A percentile compares a stretch with the other conserved stretches of the same genome.
Evolutionary conservation across 495 filamentous ascomycete species (phyloP).

Genomic region (Haplographium delicatum): DNA sequence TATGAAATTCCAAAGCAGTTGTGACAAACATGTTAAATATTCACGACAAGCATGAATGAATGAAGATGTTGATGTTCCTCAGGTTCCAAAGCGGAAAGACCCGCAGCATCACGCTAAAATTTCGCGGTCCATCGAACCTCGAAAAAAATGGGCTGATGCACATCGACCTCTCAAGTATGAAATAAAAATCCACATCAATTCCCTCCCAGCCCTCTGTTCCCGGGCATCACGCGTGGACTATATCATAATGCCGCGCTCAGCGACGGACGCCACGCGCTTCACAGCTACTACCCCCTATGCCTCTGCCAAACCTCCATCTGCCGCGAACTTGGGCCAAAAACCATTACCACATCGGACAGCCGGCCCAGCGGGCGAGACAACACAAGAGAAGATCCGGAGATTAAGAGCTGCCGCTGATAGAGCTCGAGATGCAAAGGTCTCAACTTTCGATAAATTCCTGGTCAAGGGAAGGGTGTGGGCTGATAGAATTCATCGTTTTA

Average conservation of each 20-base stretch:
- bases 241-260: conserved; percentile 70
- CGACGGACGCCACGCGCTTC: conserved; percentile 92
- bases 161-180: conserved; percentile 16
- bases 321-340: conserved; percentile 22
- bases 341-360: conserved; percentile 27
- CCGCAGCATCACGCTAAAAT: conserved; percentile 6
- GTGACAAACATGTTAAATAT: too few relatives aligned
- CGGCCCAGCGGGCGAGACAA: conserved; percentile 56
- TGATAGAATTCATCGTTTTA: conserved; percentile 76
- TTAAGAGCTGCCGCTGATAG: conserved; percentile 73
- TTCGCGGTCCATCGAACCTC: conserved; percentile 17
- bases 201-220: neutral
- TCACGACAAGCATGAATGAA: neutral
- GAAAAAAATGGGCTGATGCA: conserved; percentile 16
- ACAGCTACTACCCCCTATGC: conserved; percentile 89
- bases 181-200: neutral
- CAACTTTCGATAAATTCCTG: conserved; percentile 63
- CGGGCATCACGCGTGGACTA: neutral
- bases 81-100: neutral
- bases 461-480: conserved; percentile 65
- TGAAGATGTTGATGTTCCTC: neutral
- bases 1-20: too few relatives aligned
- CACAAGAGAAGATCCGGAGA: conserved; percentile 82
- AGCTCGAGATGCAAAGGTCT: conserved; percentile 59
- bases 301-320: conserved; percentile 52